Base-by-base conservation (phyloP, 805 yeast genomes). In the Candida coquimbonensis region DNA sequence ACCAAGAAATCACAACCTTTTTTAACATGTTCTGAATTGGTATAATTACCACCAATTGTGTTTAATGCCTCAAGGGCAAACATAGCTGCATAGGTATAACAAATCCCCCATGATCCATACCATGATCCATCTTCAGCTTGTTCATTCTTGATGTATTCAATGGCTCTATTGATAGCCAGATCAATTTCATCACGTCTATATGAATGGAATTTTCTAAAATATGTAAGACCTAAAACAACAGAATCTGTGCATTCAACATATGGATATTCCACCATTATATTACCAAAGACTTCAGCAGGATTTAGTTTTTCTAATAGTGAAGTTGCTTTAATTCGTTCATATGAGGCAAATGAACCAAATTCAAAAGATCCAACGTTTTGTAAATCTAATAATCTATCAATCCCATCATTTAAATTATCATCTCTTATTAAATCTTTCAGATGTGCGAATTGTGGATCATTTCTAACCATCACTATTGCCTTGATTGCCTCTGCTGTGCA, bases 41-140 rank as follows among this genome's bases (percentile, higher is more conserved):
- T 58, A 61, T 89, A 91, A 2, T 58, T 67, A 47, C 74, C 74
- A 1, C 81, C 87, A 26, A 83, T 83, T 5, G 91, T 77, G 26
- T 78, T 70, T 41, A 93, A 71, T 0, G 98, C 98, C 56, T 93
- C 99, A 27, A 93, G 65, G 0, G 99, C 99, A 75, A 93, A 93
- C 99, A 93, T 93, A 2, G 89, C 86, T 0, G 98, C 98, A 64
- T 93, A 93, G 0, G 96, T 87, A 61, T 74, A 89, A 61, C 99
- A 93, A 6, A 93, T 82, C 34, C 99, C 99, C 99, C 99, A 93
- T 36, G 88, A 81, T 1, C 99, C 99, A 62, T 90, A 95, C 98
- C 98, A 93, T 13, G 95, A 81, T 0, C 99, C 99, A 63, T 93
- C 96, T 0, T 59, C 57, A 38, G 72, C 69, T 64, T 93, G 99